Percentiles rank a stretch among this genome's conserved stretches.
Evolutionary conservation across 2,329 filamentous ascomycete species (phyloP).

Genomic region (Colletotrichum aenigma): DNA sequence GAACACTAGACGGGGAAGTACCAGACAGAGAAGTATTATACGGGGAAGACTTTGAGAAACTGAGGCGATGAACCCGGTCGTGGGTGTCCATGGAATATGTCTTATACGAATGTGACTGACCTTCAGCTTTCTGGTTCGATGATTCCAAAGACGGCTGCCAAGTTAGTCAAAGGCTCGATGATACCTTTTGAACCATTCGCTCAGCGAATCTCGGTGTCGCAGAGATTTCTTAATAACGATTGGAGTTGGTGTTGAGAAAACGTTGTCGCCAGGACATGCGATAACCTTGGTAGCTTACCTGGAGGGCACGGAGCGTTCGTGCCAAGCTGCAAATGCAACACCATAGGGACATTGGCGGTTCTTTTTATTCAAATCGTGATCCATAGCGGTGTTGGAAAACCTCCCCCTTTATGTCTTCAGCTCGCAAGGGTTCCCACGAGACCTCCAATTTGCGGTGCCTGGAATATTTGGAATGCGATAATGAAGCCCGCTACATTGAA

Average conservation of each 20-base stretch:
- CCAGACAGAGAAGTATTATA: not conserved
- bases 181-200: not conserved
- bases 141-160: not conserved
- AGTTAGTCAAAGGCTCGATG: not conserved
- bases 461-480: accelerated
- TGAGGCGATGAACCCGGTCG: not conserved
- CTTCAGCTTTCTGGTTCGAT: accelerated
- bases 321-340: too few relatives aligned
- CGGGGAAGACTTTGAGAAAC: not conserved
- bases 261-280: accelerated
- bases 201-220: not conserved
- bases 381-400: accelerated
- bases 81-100: not conserved
- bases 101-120: not conserved
- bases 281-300: not conserved
- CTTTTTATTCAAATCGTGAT: not conserved
- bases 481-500: accelerated
- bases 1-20: not conserved
- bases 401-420: accelerated
- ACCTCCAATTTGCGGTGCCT: accelerated
- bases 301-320: not conserved
- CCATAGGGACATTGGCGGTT: too few relatives aligned
- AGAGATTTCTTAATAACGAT: not conserved
- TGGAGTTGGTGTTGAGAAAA: not conserved
- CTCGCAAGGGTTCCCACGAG: not conserved